These are phyloP conservation scores for Naumovozyma baii DNA, from an alignment of 805 yeast genomes.

Conservation along the genomic window DNA sequence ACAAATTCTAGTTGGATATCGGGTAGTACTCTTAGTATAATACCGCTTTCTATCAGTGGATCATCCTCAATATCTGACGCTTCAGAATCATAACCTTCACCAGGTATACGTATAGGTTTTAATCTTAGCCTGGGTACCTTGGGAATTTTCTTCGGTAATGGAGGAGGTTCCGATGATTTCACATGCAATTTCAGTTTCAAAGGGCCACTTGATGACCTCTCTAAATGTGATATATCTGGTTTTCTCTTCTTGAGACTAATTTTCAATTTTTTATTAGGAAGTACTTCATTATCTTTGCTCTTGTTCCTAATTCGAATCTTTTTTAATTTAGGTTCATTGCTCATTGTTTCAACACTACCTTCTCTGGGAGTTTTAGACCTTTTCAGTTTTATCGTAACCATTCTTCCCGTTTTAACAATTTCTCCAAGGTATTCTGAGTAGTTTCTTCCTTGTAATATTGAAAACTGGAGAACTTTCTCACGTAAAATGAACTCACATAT, in stretches of 20 bases:
- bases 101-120: slow-evolving; percentile 62
- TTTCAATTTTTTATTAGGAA: slow-evolving; percentile 14
- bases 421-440: neutral
- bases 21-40: slow-evolving; percentile 63
- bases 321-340: slow-evolving; percentile 15
- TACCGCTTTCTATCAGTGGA: slow-evolving; percentile 81
- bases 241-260: slow-evolving; percentile 16
- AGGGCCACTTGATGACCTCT: slow-evolving; percentile 5
- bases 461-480: too few species aligned
- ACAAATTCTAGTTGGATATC: slow-evolving; percentile 49
- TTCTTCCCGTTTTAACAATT: neutral
- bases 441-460: too few species aligned
- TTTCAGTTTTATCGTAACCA: slow-evolving; percentile 26
- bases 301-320: slow-evolving; percentile 18
- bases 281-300: slow-evolving; percentile 5
- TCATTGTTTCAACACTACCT: slow-evolving; percentile 2
- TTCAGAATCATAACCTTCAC: slow-evolving; percentile 94
- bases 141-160: slow-evolving; percentile 15
- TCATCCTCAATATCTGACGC: slow-evolving; percentile 95
- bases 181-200: slow-evolving; percentile 18
- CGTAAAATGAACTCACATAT: too few species aligned
- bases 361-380: slow-evolving; percentile 15
- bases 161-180: slow-evolving; percentile 5
- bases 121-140: slow-evolving; percentile 40
- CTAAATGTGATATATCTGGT: neutral